Conservation (phyloP, 495 filamentous ascomycete genomes). For the Aspergillus avenaceus region DNA sequence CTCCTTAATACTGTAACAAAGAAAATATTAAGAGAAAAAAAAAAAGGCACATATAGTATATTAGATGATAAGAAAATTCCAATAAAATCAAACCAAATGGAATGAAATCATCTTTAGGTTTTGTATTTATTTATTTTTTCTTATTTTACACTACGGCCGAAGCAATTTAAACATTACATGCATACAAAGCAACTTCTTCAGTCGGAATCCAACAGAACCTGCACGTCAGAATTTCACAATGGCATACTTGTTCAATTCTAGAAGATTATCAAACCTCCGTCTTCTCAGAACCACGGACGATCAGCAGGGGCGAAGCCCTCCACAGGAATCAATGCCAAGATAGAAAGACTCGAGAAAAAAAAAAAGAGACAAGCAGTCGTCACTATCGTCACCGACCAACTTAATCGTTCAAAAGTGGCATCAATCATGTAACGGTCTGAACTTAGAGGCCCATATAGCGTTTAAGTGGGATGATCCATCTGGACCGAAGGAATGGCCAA, state of each 20-base stretch:
- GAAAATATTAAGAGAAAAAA: too few species aligned
- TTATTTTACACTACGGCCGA: neutral
- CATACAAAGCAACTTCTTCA: neutral
- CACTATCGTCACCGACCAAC: neutral
- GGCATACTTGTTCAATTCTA: neutral
- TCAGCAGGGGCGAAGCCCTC: neutral
- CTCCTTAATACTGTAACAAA: neutral
- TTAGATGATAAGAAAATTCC: too few species aligned
- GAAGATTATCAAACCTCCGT: neutral
- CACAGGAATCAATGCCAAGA: neutral
- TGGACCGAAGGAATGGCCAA: neutral
- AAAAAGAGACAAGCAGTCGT: neutral
- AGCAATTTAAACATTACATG: neutral
- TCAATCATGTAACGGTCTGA: neutral
- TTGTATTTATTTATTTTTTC: too few species aligned
- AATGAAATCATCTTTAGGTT: too few species aligned
- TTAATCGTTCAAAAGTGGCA: neutral
- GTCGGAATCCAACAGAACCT: neutral
- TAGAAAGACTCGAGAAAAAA: too few species aligned
- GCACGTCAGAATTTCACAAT: constrained; percentile 1
- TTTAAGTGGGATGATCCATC: neutral
- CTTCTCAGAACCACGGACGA: neutral
- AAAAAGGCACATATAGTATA: too few species aligned
- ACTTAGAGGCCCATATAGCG: neutral
- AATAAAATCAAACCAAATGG: too few species aligned